Evolutionary conservation across 208 protist genomes (phyloP), one percentile per base, ranked within the genome.

Genomic region (Wallacemonas sp.): DNA sequence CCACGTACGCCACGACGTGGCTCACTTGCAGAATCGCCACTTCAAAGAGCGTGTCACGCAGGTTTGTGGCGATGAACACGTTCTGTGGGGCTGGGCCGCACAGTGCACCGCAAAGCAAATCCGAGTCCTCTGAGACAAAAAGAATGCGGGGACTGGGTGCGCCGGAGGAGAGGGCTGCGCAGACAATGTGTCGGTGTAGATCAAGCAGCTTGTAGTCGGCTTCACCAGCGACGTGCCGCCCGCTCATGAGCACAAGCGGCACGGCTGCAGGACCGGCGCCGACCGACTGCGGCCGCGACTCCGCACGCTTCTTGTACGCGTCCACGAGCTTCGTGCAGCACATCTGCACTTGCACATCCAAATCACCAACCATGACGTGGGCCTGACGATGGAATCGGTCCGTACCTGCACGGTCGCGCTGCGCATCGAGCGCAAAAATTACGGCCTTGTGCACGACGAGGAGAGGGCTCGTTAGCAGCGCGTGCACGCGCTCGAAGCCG

Each of bases 191-290:
- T 11, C 90, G 76, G 42, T 96, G 90, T 31, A 93, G 55, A 49
- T 91, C 82, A 1, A 96, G 72, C 26, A 96, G 70, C 70, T 96
- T 96, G 80, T 93, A 96, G 49, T 96, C 90, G 17, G 82, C 90
- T 62, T 96, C 90, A n/a, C 90, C 90, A 1, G 82, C 82, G 19
- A 96, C 85, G 5, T 81, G 68, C 1, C 90, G 79, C 12, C 90
- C 90, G 63, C 86, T 93, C 53, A 84, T 80, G 21, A 90, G 45
- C 15, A 96, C 56, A n/a, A 80, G 55, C 15, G 87, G 87, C 17
- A 19, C n/a, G n/a, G n/a, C n/a, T n/a, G n/a, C n/a, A n/a, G n/a
- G n/a, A n/a, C n/a, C n/a, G n/a, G n/a, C n/a, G n/a, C n/a, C n/a
- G n/a, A n/a, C n/a, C n/a, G n/a, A n/a, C n/a, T n/a, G n/a, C n/a